Percentiles rank a stretch among this genome's conserved stretches.
These are phyloP conservation scores for Eucalyptus tenuipes DNA, from an alignment of 345 rosid genomes.

Conservation along the genomic window DNA sequence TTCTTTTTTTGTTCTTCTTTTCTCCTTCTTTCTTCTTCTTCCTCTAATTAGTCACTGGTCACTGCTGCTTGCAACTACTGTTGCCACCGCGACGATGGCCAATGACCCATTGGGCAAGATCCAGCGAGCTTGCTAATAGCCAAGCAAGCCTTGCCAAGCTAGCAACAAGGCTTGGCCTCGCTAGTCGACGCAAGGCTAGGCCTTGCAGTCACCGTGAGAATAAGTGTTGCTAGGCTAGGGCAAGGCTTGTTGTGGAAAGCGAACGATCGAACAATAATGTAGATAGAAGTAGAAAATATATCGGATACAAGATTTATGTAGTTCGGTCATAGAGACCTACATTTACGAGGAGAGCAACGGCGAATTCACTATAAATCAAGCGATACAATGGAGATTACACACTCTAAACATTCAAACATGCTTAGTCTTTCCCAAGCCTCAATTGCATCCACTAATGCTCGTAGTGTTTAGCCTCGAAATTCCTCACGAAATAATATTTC, in stretches of 20 bases:
- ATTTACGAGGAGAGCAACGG: fast-evolving
- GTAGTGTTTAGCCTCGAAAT: fast-evolving
- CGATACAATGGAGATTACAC: too few species aligned
- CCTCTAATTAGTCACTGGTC: too few species aligned
- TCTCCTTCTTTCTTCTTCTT: too few species aligned
- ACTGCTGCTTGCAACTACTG: too few species aligned
- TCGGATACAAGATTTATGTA: fast-evolving
- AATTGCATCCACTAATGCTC: fast-evolving
- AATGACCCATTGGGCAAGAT: too few species aligned
- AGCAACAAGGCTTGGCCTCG: fast-evolving
- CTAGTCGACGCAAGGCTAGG: fast-evolving
- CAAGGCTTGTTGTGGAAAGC: fast-evolving
- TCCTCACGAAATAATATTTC: too few species aligned
- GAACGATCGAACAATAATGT: fast-evolving
- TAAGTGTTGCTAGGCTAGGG: fast-evolving
- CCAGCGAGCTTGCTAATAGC: fast-evolving
- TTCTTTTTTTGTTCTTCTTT: too few species aligned
- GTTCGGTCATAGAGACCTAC: fast-evolving
- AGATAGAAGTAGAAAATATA: too few species aligned
- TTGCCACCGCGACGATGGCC: too few species aligned
- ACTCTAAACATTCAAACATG: too few species aligned
- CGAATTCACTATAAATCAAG: fast-evolving
- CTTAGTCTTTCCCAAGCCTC: fast-evolving
- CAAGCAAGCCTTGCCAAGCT: too few species aligned
- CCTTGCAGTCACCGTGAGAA: too few species aligned